Conservation (phyloP, 768 basidiomycete genomes). For the Boletellus sp. region DNA sequence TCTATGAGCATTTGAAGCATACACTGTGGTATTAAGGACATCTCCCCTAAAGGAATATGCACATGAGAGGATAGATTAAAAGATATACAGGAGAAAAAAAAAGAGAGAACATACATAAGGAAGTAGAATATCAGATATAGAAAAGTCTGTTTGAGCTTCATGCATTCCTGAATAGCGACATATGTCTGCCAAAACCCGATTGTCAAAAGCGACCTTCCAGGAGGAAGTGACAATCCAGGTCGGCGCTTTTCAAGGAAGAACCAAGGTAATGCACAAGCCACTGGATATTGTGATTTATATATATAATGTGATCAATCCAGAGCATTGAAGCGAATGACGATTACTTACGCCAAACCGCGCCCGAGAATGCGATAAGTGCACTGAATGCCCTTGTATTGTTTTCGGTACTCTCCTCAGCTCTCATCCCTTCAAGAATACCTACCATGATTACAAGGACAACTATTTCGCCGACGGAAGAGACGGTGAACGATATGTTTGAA, state of each 20-base stretch:
- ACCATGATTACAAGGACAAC: conserved; percentile 69
- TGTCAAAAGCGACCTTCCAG: conserved; percentile 51
- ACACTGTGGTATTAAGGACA: conserved; percentile 74
- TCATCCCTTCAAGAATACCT: conserved; percentile 66
- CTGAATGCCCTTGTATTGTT: conserved; percentile 77
- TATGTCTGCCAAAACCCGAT: conserved; percentile 69
- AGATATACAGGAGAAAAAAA: neutral
- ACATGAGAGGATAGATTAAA: neutral
- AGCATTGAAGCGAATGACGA: neutral
- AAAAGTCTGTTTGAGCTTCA: conserved; percentile 69
- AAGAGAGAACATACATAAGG: conserved; percentile 50
- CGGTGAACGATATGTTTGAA: conserved; percentile 70
- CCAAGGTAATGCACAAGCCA: conserved; percentile 69
- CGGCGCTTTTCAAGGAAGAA: conserved; percentile 65
- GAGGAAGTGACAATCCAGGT: conserved; percentile 59
- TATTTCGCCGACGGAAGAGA: conserved; percentile 68
- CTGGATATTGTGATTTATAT: no score
- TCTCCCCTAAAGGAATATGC: conserved; percentile 50
- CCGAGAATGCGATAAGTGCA: conserved; percentile 73
- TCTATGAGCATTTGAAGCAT: conserved; percentile 17
- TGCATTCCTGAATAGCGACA: conserved; percentile 58
- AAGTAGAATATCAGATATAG: conserved; percentile 74
- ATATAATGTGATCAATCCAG: neutral
- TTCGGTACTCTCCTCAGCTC: conserved; percentile 56
- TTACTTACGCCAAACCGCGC: conserved; percentile 66